Percentiles rank a stretch among this genome's conserved stretches.
phyloP scores from a whole-genome alignment of 2,329 filamentous ascomycete species.

The Fusarium sublunatum region DNA sequence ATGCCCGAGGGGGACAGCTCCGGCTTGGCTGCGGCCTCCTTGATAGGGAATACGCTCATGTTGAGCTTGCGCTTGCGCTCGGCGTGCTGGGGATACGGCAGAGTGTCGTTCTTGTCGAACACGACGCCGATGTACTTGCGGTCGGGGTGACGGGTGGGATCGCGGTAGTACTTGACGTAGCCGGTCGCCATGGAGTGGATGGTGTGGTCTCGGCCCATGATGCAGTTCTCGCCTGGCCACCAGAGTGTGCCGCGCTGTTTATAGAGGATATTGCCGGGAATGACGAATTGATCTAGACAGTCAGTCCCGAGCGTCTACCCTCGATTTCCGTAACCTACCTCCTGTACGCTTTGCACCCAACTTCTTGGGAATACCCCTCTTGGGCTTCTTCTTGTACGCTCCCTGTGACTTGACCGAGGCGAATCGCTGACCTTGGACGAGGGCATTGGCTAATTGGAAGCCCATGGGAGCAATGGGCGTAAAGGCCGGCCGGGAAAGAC shows the following conservation, averaged over 20 bases:
- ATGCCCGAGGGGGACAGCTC: slow-evolving; percentile 63
- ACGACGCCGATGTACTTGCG: slow-evolving; percentile 95
- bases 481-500: slow-evolving; percentile 45
- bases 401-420: slow-evolving; percentile 73
- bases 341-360: slow-evolving; percentile 93
- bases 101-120: slow-evolving; percentile 81
- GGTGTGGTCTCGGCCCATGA: slow-evolving; percentile 95
- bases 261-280: slow-evolving; percentile 97
- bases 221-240: slow-evolving; percentile 95
- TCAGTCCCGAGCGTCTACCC: slow-evolving; percentile 17
- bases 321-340: slow-evolving; percentile 64
- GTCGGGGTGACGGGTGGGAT: slow-evolving; percentile 83
- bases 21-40: slow-evolving; percentile 51
- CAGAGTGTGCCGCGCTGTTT: slow-evolving; percentile 94
- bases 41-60: slow-evolving; percentile 69
- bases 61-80: slow-evolving; percentile 80
- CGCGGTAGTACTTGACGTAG: slow-evolving; percentile 97
- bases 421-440: slow-evolving; percentile 63
- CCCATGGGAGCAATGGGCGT: slow-evolving; percentile 35
- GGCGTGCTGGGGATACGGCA: slow-evolving; percentile 81
- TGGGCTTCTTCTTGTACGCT: slow-evolving; percentile 72
- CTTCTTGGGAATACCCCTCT: slow-evolving; percentile 78
- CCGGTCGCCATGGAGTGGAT: slow-evolving; percentile 87
- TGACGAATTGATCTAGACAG: slow-evolving; percentile 83
- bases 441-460: slow-evolving; percentile 53